Base-by-base conservation (phyloP, 306 rosid species). In the Rosa chinensis region DNA sequence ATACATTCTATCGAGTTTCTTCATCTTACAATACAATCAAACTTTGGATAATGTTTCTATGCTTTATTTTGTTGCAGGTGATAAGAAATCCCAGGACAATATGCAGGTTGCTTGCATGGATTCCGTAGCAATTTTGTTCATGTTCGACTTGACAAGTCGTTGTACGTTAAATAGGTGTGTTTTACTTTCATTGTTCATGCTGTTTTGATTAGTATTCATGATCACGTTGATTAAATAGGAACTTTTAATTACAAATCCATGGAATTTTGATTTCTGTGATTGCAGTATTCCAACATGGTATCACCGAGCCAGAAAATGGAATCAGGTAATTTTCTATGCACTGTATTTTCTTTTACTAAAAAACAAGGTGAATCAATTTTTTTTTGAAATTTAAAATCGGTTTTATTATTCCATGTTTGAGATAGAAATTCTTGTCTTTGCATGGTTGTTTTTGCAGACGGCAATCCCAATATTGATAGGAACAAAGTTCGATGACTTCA, bases 111-210 rank as follows among this genome's bases (percentile, higher is more conserved):
- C 99, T 71, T 95, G 99, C 76, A 89, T 77, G 80, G 98, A 93
- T 53, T 91, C 99, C 1, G 98, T 91, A 63, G 98, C 99, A 39
- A 91, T 95, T 84, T 84, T 95, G 76, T 85, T 84, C 81, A 95
- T 95, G 99, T 95, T 95, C 84, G 99, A 95, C 90, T 91, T 95
- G 79, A 95, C 99, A 59, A 92, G 99, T 77, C 90, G 99, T 76
- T 85, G 93, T 79, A 95, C 99, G 10, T 88, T 95, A 85, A 93
- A 89, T 83, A 88, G 90, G 99, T 93, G 32, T 37, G 63, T 1
- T 5, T 43, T 23, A 37, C 37, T 28, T 42, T 73, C 44, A 10
- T 7, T 20, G 3, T 2, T 25, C 21, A 45, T 61, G 68, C 35
- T 20, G 16, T 66, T n/a, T 50, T 21, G 28, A 20, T 78, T 63